Conservation (phyloP, 1,139 yeast species). For the Yamadazyma dendronema region DNA sequence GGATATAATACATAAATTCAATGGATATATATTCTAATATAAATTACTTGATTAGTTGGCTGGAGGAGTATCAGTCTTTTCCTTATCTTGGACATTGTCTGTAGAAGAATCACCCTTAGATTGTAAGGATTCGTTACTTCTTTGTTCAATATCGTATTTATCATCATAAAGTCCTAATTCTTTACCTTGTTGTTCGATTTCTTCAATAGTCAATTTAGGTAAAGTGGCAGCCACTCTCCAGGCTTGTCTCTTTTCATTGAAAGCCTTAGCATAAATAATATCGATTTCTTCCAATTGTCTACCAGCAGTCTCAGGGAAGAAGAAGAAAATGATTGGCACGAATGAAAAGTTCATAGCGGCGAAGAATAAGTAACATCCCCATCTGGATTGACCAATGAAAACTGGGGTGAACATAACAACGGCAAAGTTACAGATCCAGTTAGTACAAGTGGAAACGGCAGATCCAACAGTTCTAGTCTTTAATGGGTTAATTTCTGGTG, state of each 20-base stretch:
- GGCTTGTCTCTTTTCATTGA: conserved; percentile 44
- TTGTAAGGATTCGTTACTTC: conserved; percentile 9
- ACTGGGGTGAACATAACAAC: conserved; percentile 50
- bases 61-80: not conserved
- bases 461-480: conserved; percentile 57
- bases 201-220: conserved; percentile 45
- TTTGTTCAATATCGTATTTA: conserved; percentile 19
- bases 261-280: conserved; percentile 45
- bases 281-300: conserved; percentile 49
- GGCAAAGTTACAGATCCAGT: conserved; percentile 47
- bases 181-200: conserved; percentile 48
- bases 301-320: conserved; percentile 50
- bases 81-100: not conserved
- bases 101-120: conserved; percentile 8
- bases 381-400: conserved; percentile 35
- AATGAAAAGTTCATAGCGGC: conserved; percentile 38
- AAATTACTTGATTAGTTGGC: not conserved
- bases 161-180: conserved; percentile 48
- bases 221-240: conserved; percentile 52
- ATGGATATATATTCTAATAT: conserved; percentile 1
- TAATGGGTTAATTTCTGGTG: conserved; percentile 64
- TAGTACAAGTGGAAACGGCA: conserved; percentile 50
- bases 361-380: conserved; percentile 48
- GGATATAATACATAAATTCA: conserved; percentile 1
- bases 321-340: conserved; percentile 44